phyloP scores from a whole-genome alignment of 2,329 filamentous ascomycete species.

The Emmonsiellopsis sp. region DNA sequence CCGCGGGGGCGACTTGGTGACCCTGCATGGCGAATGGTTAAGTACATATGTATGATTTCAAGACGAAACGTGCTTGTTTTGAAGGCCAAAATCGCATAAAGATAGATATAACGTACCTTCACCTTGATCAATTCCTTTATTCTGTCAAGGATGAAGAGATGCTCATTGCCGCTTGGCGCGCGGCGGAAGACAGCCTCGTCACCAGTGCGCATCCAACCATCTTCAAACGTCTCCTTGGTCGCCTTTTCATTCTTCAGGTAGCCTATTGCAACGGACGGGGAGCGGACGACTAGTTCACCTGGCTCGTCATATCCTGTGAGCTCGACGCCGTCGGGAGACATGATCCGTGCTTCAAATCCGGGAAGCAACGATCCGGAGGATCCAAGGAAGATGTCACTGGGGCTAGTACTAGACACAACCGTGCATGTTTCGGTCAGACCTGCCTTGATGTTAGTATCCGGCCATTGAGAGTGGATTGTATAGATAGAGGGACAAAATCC shows the following conservation, averaged over 20 bases:
- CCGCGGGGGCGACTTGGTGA: slow-evolving; percentile 72
- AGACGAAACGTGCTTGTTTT: not conserved
- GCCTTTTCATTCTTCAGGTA: slow-evolving; percentile 83
- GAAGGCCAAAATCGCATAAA: not conserved
- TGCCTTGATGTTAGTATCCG: slow-evolving; percentile 19
- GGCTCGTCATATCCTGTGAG: slow-evolving; percentile 61
- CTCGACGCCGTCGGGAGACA: slow-evolving; percentile 60
- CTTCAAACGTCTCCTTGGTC: slow-evolving; percentile 68
- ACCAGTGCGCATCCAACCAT: slow-evolving; percentile 75
- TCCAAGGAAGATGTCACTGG: slow-evolving; percentile 57
- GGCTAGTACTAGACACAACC: slow-evolving; percentile 50
- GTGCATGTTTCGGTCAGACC: slow-evolving; percentile 70
- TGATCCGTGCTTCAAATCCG: slow-evolving; percentile 53
- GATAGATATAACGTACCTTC: slow-evolving; percentile 43
- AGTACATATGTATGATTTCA: not conserved
- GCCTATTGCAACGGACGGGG: slow-evolving; percentile 66
- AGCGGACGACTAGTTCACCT: slow-evolving; percentile 72
- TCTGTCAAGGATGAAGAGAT: slow-evolving; percentile 76
- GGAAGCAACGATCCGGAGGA: slow-evolving; percentile 64
- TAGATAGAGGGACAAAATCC: not conserved
- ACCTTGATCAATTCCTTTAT: slow-evolving; percentile 72
- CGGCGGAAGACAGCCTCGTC: slow-evolving; percentile 68
- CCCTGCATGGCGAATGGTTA: slow-evolving; percentile 41
- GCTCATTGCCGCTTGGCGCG: slow-evolving; percentile 59
- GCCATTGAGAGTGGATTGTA: not conserved